These are phyloP conservation scores for Termitomyces titanicus DNA, from an alignment of 768 basidiomycete genomes.

Conservation along the genomic window DNA sequence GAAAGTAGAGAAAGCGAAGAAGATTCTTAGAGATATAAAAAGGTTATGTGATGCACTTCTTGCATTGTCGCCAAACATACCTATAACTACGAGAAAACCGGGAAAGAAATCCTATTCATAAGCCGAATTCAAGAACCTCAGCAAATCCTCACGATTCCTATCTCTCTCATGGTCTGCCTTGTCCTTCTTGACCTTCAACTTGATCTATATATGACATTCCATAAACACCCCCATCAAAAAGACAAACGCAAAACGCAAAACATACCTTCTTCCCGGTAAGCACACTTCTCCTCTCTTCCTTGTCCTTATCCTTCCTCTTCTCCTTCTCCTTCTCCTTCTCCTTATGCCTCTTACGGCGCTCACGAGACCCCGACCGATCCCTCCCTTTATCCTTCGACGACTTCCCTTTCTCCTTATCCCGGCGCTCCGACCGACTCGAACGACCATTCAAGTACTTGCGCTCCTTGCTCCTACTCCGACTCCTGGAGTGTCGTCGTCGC, in stretches of 20 bases:
- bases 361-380: constrained; percentile 13
- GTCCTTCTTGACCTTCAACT: constrained; percentile 21
- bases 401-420: constrained; percentile 1
- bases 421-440: neutral
- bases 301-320: constrained; percentile 11
- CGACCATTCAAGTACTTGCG: neutral
- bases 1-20: neutral
- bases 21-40: no score
- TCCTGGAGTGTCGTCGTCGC: constrained; percentile 4
- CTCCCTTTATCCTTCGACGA: constrained; percentile 6
- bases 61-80: neutral
- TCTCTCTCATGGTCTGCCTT: constrained; percentile 22
- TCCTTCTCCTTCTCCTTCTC: constrained; percentile 13
- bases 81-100: neutral
- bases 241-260: neutral
- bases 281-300: constrained; percentile 18
- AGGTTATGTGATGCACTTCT: neutral
- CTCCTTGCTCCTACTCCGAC: constrained; percentile 4
- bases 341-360: constrained; percentile 14
- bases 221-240: neutral
- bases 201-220: constrained; percentile 13
- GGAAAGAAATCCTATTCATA: constrained; percentile 9
- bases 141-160: constrained; percentile 17
- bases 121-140: constrained; percentile 19
- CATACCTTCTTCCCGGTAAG: constrained; percentile 20